These are phyloP conservation scores for Metarhizium album DNA, from an alignment of 2,329 filamentous ascomycete genomes.

Conservation along the genomic window DNA sequence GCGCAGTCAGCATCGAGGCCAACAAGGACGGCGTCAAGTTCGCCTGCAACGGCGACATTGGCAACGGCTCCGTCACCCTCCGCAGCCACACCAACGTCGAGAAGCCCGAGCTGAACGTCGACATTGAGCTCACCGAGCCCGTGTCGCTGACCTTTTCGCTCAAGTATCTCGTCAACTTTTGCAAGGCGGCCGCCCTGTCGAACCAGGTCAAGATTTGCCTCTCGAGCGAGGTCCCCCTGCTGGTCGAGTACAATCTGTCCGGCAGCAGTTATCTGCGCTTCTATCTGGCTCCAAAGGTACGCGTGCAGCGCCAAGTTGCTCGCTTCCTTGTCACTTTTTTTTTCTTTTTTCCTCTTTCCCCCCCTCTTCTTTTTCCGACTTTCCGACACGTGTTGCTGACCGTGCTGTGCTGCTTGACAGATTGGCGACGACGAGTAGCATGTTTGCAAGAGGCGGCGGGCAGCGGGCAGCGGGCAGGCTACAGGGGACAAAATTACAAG, in stretches of 20 bases:
- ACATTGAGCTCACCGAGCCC: slow-evolving; percentile 84
- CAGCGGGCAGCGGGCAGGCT: not conserved
- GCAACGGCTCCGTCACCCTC: slow-evolving; percentile 85
- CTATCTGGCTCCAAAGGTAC: slow-evolving; percentile 95
- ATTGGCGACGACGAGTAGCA: slow-evolving; percentile 30
- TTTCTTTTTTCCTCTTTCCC: too few species aligned
- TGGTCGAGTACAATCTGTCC: slow-evolving; percentile 80
- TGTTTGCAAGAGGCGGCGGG: too few species aligned
- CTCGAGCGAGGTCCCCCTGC: slow-evolving; percentile 88
- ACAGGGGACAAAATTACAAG: slow-evolving; percentile 5
- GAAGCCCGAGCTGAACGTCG: slow-evolving; percentile 74
- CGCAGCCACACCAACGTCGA: slow-evolving; percentile 82
- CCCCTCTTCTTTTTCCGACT: too few species aligned
- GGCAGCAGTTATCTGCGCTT: slow-evolving; percentile 87
- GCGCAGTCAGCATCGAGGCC: slow-evolving; percentile 81
- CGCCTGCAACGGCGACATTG: slow-evolving; percentile 85
- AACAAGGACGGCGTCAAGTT: slow-evolving; percentile 98
- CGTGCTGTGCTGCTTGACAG: slow-evolving; percentile 11
- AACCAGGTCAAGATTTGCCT: slow-evolving; percentile 80
- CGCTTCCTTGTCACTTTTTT: too few species aligned
- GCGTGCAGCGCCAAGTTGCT: too few species aligned
- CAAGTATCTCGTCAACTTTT: slow-evolving; percentile 99
- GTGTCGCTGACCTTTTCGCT: slow-evolving; percentile 94
- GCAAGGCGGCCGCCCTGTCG: slow-evolving; percentile 87
- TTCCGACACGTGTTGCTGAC: too few species aligned